Conservation (phyloP, 208 protist genomes). For the Herpetomonas samuelpessoai region DNA sequence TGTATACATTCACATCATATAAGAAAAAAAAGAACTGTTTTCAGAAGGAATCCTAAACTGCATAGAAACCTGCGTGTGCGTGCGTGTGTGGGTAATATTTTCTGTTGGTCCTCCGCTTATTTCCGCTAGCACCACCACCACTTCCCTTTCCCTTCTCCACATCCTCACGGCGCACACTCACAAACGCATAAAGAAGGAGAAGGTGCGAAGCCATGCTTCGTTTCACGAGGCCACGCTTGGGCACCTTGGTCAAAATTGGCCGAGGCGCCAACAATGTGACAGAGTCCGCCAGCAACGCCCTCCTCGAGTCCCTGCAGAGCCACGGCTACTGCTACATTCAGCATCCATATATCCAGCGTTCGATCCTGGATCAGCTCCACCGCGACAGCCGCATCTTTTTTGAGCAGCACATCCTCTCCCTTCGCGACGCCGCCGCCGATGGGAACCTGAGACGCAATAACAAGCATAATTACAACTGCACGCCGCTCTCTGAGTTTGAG, state of each 20-base stretch:
- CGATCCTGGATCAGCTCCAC: constrained; percentile 83
- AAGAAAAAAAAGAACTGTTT: too few species aligned
- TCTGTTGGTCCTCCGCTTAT: too few species aligned
- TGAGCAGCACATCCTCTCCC: constrained; percentile 73
- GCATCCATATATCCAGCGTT: constrained; percentile 85
- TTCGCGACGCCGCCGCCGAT: constrained; percentile 22
- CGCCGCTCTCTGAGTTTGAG: constrained; percentile 62
- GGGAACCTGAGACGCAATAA: constrained; percentile 29
- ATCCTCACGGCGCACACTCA: too few species aligned
- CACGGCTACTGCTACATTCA: constrained; percentile 90
- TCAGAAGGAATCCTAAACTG: too few species aligned
- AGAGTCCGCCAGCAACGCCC: constrained; percentile 74
- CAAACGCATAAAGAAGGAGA: too few species aligned
- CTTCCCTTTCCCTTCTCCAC: too few species aligned
- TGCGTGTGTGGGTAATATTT: too few species aligned
- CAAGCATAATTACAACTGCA: constrained; percentile 60
- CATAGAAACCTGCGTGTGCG: too few species aligned
- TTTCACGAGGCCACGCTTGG: constrained; percentile 29
- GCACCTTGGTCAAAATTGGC: constrained; percentile 81
- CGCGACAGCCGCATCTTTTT: constrained; percentile 84
- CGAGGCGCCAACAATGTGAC: constrained; percentile 75
- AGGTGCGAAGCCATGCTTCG: constrained; percentile 57
- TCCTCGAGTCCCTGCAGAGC: constrained; percentile 79
- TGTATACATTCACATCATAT: too few species aligned
- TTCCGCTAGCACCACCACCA: too few species aligned